A percentile compares a stretch with the other conserved stretches of the same genome.
These are phyloP conservation scores for Colletotrichum costaricense DNA, from an alignment of 2,329 filamentous ascomycete species.

Conservation along the genomic window DNA sequence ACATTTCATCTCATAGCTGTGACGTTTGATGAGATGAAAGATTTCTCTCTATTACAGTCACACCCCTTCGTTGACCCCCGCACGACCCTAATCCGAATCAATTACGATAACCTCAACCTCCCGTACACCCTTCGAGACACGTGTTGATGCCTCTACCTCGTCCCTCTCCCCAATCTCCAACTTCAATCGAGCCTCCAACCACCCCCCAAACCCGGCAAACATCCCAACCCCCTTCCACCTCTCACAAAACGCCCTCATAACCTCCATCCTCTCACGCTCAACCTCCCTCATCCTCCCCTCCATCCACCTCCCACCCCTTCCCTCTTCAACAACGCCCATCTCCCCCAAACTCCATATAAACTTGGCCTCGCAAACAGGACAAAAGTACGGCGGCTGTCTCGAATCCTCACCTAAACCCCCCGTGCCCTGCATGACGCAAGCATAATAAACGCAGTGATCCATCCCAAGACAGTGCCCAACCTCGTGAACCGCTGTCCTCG, in stretches of 20 bases:
- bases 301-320: constrained; percentile 38
- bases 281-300: not conserved
- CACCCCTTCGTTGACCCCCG: accelerated
- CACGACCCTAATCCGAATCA: not conserved
- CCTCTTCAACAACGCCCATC: constrained; percentile 38
- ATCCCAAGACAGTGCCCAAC: constrained; percentile 76
- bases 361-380: constrained; percentile 69
- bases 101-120: not conserved
- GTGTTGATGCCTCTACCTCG: not conserved
- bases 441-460: constrained; percentile 74
- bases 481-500: constrained; percentile 72
- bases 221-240: constrained; percentile 52
- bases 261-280: constrained; percentile 34
- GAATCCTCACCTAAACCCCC: constrained; percentile 67
- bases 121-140: not conserved
- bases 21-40: too few relatives aligned
- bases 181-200: constrained; percentile 46
- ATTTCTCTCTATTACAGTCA: accelerated
- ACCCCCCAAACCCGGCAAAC: constrained; percentile 58
- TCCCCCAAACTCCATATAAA: constrained; percentile 49
- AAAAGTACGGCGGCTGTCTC: constrained; percentile 72
- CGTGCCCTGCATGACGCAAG: constrained; percentile 73
- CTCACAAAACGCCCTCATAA: constrained; percentile 54
- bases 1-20: too few relatives aligned
- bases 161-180: not conserved